These are phyloP conservation scores for Chaetoscypha palmicola DNA, from an alignment of 2,329 filamentous ascomycete genomes.

Conservation along the genomic window DNA sequence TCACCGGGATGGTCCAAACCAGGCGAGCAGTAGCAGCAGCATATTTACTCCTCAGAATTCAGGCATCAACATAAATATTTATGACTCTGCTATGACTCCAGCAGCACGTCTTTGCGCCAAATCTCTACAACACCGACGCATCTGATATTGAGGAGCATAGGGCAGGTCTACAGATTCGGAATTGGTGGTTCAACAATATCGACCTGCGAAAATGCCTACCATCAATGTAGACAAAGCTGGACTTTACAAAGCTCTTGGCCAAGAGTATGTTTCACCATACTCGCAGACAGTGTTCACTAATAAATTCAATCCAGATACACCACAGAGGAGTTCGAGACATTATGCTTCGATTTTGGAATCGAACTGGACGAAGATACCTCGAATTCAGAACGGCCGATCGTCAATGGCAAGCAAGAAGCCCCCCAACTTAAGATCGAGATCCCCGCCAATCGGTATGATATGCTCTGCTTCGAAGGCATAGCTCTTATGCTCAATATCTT, in stretches of 20 bases:
- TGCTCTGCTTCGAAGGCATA: conserved; percentile 97
- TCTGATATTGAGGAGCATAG: not conserved
- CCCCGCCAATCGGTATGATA: conserved; percentile 87
- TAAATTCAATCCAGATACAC: conserved; percentile 60
- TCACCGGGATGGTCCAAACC: too few relatives aligned
- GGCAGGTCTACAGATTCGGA: not conserved
- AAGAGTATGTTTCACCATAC: conserved; percentile 56
- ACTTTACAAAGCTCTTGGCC: conserved; percentile 86
- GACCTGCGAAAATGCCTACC: conserved; percentile 70
- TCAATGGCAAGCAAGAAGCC: conserved; percentile 75
- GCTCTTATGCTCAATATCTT: conserved; percentile 95
- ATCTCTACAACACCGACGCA: conserved; percentile 8
- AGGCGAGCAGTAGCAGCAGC: too few relatives aligned
- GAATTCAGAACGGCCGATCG: conserved; percentile 54
- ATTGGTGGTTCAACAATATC: conserved; percentile 10
- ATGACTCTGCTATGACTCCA: too few relatives aligned
- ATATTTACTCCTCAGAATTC: too few relatives aligned
- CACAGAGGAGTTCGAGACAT: conserved; percentile 88
- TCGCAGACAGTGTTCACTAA: conserved; percentile 22
- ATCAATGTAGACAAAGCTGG: conserved; percentile 94
- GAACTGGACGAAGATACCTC: conserved; percentile 83
- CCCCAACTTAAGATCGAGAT: conserved; percentile 98
- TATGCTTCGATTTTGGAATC: conserved; percentile 96
- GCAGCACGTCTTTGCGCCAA: conserved; percentile 17
- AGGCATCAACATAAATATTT: too few relatives aligned